A percentile compares a stretch with the other conserved stretches of the same genome.
Evolutionary conservation across 2,329 filamentous ascomycete species (phyloP).

Genomic region (Fusarium irregulare): DNA sequence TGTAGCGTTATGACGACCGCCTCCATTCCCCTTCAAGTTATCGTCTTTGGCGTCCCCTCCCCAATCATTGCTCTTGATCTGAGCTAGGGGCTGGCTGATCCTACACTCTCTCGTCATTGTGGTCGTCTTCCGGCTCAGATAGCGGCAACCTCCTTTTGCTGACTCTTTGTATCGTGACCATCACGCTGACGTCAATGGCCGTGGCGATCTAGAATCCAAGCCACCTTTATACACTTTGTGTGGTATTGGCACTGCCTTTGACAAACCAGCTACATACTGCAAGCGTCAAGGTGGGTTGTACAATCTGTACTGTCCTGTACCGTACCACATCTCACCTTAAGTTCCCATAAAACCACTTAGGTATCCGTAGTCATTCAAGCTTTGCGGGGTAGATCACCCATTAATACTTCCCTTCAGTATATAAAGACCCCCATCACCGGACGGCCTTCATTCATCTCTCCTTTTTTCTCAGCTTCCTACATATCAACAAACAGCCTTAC

Average conservation of each 20-base stretch:
- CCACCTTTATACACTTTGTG: slow-evolving; percentile 25
- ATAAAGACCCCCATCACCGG: slow-evolving; percentile 27
- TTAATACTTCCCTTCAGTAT: slow-evolving; percentile 21
- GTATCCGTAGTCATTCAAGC: slow-evolving; percentile 19
- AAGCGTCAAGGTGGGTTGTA: background rate
- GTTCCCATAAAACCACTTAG: background rate
- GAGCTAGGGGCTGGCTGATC: slow-evolving; percentile 30
- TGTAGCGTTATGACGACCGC: slow-evolving; percentile 29
- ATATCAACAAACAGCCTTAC: background rate
- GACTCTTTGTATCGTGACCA: slow-evolving; percentile 41
- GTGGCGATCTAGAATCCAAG: slow-evolving; percentile 34
- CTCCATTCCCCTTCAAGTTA: background rate
- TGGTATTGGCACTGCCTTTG: slow-evolving; percentile 8
- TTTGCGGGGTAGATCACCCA: slow-evolving; percentile 46
- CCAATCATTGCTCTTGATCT: slow-evolving; percentile 28
- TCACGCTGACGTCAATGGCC: slow-evolving; percentile 47
- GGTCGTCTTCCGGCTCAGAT: slow-evolving; percentile 12
- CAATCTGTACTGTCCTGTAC: background rate
- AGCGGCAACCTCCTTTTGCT: slow-evolving; percentile 21
- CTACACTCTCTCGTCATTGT: slow-evolving; percentile 29
- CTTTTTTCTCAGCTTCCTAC: background rate
- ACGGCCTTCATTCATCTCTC: background rate
- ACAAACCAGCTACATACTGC: background rate
- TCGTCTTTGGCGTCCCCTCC: slow-evolving; percentile 3
- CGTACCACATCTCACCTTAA: background rate